Evolutionary conservation across 208 protist species (phyloP), one percentile per base, ranked within the genome.

Genomic region (Leishmania mexicana): DNA sequence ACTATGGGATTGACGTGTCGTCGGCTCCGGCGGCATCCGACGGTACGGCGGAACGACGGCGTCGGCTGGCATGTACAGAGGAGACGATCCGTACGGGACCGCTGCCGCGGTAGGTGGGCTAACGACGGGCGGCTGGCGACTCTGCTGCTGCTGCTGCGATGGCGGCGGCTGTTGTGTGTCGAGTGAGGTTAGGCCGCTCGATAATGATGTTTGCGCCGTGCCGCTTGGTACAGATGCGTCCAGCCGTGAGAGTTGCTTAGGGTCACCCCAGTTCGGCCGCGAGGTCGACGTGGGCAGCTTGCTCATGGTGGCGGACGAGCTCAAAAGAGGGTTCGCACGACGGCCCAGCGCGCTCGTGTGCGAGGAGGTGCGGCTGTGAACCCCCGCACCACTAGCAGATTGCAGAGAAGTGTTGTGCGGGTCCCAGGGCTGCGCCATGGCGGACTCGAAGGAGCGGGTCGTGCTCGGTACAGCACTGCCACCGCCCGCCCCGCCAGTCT

Each of bases 241-340:
- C 19, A 84, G 81, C 35, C 80, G 81, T 6, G 87, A 83, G 71
- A 78, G 40, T 71, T 85, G 84, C 49, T 68, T 76, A 3, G 64
- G 49, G 40, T 83, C 74, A 10, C 47, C 72, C 47, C 81, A 81
- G 40, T 64, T 77, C 7, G 40, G 77, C 15, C 76, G 75, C 0
- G 64, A 60, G 47, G 47, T 60, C 11, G 79, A 38, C 15, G 53
- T 49, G 28, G 67, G 81, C 65, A 77, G 45, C 40, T 78, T 82
- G 54, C 74, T 82, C 51, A 77, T 54, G 58, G 67, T 47, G 17
- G 72, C 76, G 31, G 90, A 88, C 57, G 88, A 91, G 31, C 79
- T 84, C 15, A 97, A 83, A 7, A 97, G 88, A 10, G 94, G 94
- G 79, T 97, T 97, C 8, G 95, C 91, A 31, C 78, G 85, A 21